These are phyloP conservation scores for Mortierella sp. DNA, from an alignment of 371 early-diverging fungal species.

Conservation along the genomic window DNA sequence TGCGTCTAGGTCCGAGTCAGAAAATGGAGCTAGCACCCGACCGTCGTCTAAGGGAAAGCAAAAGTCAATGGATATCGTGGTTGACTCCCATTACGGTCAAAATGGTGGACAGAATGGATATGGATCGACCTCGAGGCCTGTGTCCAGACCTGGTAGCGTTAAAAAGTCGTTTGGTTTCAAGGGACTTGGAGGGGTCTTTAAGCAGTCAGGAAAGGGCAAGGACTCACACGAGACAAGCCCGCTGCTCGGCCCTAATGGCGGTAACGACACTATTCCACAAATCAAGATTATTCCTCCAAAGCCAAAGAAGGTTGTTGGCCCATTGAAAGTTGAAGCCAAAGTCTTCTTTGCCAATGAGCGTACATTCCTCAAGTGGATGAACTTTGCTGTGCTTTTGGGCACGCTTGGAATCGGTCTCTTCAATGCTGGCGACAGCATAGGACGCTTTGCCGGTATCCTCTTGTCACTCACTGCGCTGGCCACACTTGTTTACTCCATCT, in stretches of 20 bases:
- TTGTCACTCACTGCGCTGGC: constrained; percentile 74
- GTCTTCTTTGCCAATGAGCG: constrained; percentile 98
- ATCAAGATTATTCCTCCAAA: constrained; percentile 55
- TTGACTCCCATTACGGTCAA: constrained; percentile 40
- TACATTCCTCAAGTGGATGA: constrained; percentile 90
- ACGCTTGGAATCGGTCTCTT: constrained; percentile 76
- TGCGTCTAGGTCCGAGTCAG: constrained; percentile 40
- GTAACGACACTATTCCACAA: constrained; percentile 30
- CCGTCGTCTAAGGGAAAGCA: constrained; percentile 48
- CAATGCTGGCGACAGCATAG: constrained; percentile 77
- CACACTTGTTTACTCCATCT: constrained; percentile 83
- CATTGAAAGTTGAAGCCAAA: constrained; percentile 62
- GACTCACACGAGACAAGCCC: constrained; percentile 35
- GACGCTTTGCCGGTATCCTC: constrained; percentile 71
- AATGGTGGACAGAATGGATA: constrained; percentile 29
- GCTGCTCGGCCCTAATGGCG: constrained; percentile 33
- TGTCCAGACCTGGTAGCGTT: constrained; percentile 24
- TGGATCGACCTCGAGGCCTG: constrained; percentile 20
- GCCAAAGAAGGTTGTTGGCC: constrained; percentile 55
- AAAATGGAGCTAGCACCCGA: constrained; percentile 31
- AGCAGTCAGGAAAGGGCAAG: constrained; percentile 29
- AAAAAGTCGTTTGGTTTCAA: constrained; percentile 53
- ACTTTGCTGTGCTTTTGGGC: constrained; percentile 75
- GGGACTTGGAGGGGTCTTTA: constrained; percentile 51
- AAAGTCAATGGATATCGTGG: constrained; percentile 44